Percentiles rank a stretch among this genome's conserved stretches.
phyloP scores from a whole-genome alignment of 768 basidiomycete genomes.

The Butyriboletus loyo region DNA sequence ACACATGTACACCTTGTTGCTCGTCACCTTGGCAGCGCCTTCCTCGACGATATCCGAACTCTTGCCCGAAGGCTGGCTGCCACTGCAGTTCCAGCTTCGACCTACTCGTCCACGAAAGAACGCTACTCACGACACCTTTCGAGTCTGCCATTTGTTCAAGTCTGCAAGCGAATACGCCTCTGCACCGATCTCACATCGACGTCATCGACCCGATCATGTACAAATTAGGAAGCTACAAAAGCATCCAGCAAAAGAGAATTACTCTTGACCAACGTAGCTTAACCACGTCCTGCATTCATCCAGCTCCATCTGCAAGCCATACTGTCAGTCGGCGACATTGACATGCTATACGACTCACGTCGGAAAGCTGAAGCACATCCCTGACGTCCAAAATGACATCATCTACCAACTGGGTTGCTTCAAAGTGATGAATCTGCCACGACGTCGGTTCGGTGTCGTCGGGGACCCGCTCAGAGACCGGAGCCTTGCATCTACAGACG shows the following conservation, averaged over 20 bases:
- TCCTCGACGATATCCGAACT: slow-evolving; percentile 42
- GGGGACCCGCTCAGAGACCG: not conserved
- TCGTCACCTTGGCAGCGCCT: slow-evolving; percentile 43
- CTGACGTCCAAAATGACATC: slow-evolving; percentile 23
- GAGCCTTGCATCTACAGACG: slow-evolving; percentile 5
- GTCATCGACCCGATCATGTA: slow-evolving; percentile 12
- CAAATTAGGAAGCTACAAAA: slow-evolving; percentile 14
- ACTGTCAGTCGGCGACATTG: too few species aligned
- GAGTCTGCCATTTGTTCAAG: slow-evolving; percentile 10
- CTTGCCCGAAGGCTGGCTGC: slow-evolving; percentile 31
- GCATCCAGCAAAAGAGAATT: not conserved
- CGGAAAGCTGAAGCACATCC: slow-evolving; percentile 23
- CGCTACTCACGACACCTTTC: slow-evolving; percentile 34
- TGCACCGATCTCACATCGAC: not conserved
- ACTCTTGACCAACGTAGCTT: slow-evolving; percentile 7
- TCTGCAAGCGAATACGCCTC: not conserved
- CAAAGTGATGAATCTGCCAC: slow-evolving; percentile 10
- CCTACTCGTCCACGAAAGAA: not conserved
- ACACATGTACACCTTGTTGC: slow-evolving; percentile 39
- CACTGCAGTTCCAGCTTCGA: slow-evolving; percentile 38
- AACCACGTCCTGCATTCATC: slow-evolving; percentile 26
- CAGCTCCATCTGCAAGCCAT: slow-evolving; percentile 20
- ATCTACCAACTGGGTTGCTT: slow-evolving; percentile 8
- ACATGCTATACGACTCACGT: slow-evolving; percentile 21
- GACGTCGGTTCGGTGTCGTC: slow-evolving; percentile 1